A percentile compares a stretch with the other conserved stretches of the same genome.
Evolutionary conservation across 2,329 filamentous ascomycete genomes (phyloP).

Genomic region (Penicillium sp.): DNA sequence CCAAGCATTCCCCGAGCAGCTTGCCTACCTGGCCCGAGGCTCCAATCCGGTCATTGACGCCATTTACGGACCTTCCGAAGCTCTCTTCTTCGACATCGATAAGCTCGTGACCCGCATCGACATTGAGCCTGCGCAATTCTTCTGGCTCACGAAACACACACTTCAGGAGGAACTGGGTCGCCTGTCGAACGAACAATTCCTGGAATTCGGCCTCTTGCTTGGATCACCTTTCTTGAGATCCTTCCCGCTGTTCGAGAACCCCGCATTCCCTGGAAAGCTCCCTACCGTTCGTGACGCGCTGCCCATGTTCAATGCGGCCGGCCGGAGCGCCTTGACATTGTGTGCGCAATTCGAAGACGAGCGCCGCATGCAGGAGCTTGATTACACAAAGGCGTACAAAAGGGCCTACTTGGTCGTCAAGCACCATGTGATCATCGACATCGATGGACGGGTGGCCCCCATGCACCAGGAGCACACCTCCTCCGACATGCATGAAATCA

Average conservation of each 20-base stretch:
- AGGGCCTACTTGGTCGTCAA: constrained; percentile 79
- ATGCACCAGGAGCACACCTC: constrained; percentile 69
- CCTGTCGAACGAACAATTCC: constrained; percentile 66
- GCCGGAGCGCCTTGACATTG: constrained; percentile 63
- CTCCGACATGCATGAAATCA: constrained; percentile 78
- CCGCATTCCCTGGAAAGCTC: constrained; percentile 49
- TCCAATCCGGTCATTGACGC: constrained; percentile 63
- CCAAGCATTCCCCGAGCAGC: constrained; percentile 23
- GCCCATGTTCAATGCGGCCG: constrained; percentile 63
- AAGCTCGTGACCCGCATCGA: constrained; percentile 59
- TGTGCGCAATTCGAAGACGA: constrained; percentile 78
- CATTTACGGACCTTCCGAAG: constrained; percentile 76
- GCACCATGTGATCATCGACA: constrained; percentile 76
- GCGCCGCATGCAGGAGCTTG: constrained; percentile 60
- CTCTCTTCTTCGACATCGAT: constrained; percentile 77
- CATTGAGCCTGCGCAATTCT: constrained; percentile 57
- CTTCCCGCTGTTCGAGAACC: constrained; percentile 69
- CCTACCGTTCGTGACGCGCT: constrained; percentile 68
- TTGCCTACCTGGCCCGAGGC: constrained; percentile 71
- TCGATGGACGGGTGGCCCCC: constrained; percentile 70
- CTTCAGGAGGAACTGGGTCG: constrained; percentile 62
- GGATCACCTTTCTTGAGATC: constrained; percentile 74
- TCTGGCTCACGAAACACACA: constrained; percentile 58
- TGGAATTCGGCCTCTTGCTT: constrained; percentile 75
- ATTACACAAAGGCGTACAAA: constrained; percentile 80